Conservation (phyloP, 176 grass and related monocot genomes). For the Musa beccarii region DNA sequence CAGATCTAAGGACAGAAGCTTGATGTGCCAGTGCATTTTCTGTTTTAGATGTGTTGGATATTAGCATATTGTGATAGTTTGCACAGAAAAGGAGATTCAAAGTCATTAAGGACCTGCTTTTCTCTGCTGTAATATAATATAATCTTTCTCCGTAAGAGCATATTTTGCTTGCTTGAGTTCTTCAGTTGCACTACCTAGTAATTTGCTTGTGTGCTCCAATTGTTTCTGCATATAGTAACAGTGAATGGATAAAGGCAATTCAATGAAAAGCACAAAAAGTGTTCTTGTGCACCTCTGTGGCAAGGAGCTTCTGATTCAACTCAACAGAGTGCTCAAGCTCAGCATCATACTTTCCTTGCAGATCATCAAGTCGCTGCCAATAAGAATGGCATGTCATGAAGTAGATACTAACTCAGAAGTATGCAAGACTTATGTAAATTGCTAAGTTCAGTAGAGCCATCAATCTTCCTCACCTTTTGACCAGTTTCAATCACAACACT, state of each 20-base stretch:
- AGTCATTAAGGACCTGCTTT: conserved; percentile 59
- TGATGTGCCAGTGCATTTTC: conserved; percentile 91
- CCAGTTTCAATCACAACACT: conserved; percentile 41
- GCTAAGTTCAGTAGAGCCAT: background rate
- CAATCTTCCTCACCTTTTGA: conserved; percentile 45
- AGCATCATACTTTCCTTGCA: conserved; percentile 65
- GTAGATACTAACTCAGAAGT: background rate
- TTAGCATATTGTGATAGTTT: background rate
- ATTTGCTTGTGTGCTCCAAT: conserved; percentile 71
- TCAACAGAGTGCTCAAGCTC: conserved; percentile 61
- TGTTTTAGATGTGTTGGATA: conserved; percentile 21
- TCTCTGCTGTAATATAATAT: conserved; percentile 79
- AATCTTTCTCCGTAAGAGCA: conserved; percentile 77
- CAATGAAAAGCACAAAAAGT: background rate
- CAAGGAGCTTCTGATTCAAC: conserved; percentile 59
- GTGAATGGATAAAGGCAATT: background rate
- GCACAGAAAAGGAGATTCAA: background rate
- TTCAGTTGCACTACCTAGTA: conserved; percentile 61
- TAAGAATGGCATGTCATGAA: conserved; percentile 9
- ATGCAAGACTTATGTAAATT: background rate
- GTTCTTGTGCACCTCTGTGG: conserved; percentile 46
- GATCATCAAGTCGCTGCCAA: conserved; percentile 58
- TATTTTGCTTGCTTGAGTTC: conserved; percentile 82
- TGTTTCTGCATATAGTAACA: conserved; percentile 42
- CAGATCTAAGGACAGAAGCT: conserved; percentile 74